A percentile compares a stretch with the other conserved stretches of the same genome.
These are phyloP conservation scores for Torulaspora indica DNA, from an alignment of 805 yeast genomes.

Conservation along the genomic window DNA sequence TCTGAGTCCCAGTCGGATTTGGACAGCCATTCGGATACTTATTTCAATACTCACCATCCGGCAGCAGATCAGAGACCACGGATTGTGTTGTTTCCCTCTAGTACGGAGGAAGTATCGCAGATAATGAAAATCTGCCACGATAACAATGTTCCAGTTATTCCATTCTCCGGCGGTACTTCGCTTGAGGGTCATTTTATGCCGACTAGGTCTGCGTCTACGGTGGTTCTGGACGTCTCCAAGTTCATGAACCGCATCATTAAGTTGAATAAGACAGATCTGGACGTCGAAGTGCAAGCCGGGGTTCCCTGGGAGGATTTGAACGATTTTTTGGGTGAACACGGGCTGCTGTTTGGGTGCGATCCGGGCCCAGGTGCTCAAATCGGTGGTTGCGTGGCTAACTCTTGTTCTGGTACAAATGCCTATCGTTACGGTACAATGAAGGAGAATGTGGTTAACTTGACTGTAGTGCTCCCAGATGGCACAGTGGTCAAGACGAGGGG, in stretches of 20 bases:
- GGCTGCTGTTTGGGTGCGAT: constrained; percentile 68
- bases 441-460: constrained; percentile 62
- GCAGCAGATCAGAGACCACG: constrained; percentile 52
- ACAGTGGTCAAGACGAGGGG: constrained; percentile 67
- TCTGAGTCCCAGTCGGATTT: constrained; percentile 40
- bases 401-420: constrained; percentile 79
- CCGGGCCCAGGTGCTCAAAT: constrained; percentile 78
- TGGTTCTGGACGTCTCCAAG: constrained; percentile 54
- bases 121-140: constrained; percentile 59
- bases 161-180: constrained; percentile 74
- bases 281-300: constrained; percentile 71
- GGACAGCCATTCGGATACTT: constrained; percentile 54
- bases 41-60: constrained; percentile 62
- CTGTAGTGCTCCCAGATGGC: constrained; percentile 78
- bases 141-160: constrained; percentile 65
- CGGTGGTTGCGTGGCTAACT: constrained; percentile 74
- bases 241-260: constrained; percentile 52
- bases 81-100: constrained; percentile 55
- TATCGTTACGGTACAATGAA: constrained; percentile 76
- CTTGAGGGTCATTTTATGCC: constrained; percentile 78
- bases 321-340: constrained; percentile 45
- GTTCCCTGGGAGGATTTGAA: constrained; percentile 73
- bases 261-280: constrained; percentile 61
- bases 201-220: constrained; percentile 60
- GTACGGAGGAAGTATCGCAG: constrained; percentile 61